A percentile compares a stretch with the other conserved stretches of the same genome.
These are phyloP conservation scores for Stipa capillata DNA, from an alignment of 176 grass and related monocot species.

Conservation along the genomic window DNA sequence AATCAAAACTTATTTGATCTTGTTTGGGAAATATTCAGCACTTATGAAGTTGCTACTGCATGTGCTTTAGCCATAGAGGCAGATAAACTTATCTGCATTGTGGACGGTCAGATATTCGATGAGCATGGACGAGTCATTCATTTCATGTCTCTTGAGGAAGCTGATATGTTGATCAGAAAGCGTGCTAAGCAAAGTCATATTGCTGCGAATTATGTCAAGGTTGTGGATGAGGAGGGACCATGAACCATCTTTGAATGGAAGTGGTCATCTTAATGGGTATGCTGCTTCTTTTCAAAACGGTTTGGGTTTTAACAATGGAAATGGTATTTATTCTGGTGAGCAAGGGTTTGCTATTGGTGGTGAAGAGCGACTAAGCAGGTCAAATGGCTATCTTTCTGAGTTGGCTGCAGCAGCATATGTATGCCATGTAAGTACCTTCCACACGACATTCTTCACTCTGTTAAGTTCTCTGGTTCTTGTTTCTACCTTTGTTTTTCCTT, in stretches of 20 bases:
- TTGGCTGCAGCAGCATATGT: constrained; percentile 87
- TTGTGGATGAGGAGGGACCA: constrained; percentile 39
- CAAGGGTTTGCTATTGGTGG: constrained; percentile 85
- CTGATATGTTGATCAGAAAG: constrained; percentile 67
- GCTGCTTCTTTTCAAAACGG: constrained; percentile 58
- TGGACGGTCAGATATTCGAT: constrained; percentile 74
- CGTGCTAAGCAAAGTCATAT: constrained; percentile 65
- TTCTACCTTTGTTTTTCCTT: neutral
- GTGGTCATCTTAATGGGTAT: neutral
- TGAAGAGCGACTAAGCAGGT: constrained; percentile 56
- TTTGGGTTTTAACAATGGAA: constrained; percentile 79
- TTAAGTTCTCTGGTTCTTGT: constrained; percentile 1
- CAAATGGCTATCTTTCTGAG: constrained; percentile 84
- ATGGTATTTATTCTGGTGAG: constrained; percentile 60
- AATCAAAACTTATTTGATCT: constrained; percentile 24
- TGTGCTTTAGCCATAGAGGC: constrained; percentile 83
- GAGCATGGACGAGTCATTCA: constrained; percentile 59
- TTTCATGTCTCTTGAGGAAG: constrained; percentile 80
- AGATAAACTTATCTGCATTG: constrained; percentile 84
- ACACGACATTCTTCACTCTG: neutral
- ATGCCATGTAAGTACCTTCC: constrained; percentile 61
- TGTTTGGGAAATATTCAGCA: constrained; percentile 51
- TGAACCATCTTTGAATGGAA: constrained; percentile 17
- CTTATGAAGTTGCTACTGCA: constrained; percentile 81
- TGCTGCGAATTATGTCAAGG: constrained; percentile 78